Conservation (phyloP, 225 moss, liverwort and hornwort genomes). For the Polytrichum formosum region DNA sequence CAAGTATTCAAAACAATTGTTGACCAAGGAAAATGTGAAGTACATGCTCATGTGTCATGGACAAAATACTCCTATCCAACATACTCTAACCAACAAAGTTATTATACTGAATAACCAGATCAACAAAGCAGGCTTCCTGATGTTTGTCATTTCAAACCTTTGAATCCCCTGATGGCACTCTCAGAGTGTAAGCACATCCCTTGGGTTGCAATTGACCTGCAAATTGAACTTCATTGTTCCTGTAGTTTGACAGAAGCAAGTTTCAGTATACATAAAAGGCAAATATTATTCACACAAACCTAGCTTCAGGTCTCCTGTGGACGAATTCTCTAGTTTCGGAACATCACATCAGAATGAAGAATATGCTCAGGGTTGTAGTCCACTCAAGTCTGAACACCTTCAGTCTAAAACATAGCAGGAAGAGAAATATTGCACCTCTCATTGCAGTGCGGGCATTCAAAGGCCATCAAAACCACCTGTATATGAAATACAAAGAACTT, state of each 20-base stretch:
- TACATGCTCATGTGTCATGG: too few species aligned
- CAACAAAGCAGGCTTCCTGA: too few species aligned
- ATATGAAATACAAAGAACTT: background rate
- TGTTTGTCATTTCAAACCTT: slow-evolving; percentile 27
- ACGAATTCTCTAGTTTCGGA: too few species aligned
- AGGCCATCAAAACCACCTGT: slow-evolving; percentile 89
- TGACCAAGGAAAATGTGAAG: too few species aligned
- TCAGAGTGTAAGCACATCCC: slow-evolving; percentile 60
- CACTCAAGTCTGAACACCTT: too few species aligned
- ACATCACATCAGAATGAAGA: too few species aligned
- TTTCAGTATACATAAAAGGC: background rate
- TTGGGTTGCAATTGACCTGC: slow-evolving; percentile 65
- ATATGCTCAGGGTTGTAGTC: too few species aligned
- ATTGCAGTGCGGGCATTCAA: slow-evolving; percentile 78
- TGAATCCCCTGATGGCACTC: slow-evolving; percentile 45
- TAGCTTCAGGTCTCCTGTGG: too few species aligned
- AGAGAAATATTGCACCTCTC: slow-evolving; percentile 48
- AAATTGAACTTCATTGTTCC: slow-evolving; percentile 87
- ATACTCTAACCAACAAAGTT: too few species aligned
- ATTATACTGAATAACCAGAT: too few species aligned
- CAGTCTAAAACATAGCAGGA: background rate
- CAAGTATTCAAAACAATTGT: too few species aligned
- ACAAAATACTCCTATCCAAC: too few species aligned
- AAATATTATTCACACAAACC: background rate
- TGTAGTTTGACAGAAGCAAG: slow-evolving; percentile 16